Evolutionary conservation across 2,329 filamentous ascomycete species (phyloP).

Genomic region (Fusarium globosum): DNA sequence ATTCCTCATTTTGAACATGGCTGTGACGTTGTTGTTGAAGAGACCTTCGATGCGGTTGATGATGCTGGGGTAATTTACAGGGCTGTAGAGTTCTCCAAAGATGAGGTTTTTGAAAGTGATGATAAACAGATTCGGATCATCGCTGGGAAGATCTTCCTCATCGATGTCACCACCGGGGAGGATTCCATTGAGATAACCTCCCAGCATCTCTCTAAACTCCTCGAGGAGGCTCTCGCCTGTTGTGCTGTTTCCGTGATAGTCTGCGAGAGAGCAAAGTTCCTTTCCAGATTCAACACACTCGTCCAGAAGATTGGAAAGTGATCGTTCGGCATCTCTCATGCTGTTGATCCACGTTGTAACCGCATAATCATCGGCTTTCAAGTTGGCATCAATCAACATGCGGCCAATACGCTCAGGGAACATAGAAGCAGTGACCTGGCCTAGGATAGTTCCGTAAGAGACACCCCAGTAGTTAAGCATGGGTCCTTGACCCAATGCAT

Average conservation of each 20-base stretch:
- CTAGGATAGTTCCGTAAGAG: conserved; percentile 37
- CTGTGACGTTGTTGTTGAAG: neutral
- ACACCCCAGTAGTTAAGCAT: conserved; percentile 50
- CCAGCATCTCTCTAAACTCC: neutral
- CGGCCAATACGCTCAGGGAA: conserved; percentile 37
- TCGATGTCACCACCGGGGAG: neutral
- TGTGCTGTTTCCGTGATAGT: neutral
- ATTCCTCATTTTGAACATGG: neutral
- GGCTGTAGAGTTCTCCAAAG: neutral
- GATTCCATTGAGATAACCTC: neutral
- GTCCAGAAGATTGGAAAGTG: neutral
- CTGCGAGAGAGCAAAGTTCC: neutral
- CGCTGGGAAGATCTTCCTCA: neutral
- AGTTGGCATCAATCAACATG: conserved; percentile 32
- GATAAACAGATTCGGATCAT: neutral
- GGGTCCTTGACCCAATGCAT: conserved; percentile 49
- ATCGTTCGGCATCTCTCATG: neutral
- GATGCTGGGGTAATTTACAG: neutral
- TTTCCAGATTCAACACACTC: conserved; percentile 10
- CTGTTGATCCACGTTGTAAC: neutral
- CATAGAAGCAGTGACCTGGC: conserved; percentile 34
- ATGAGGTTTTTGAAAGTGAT: neutral
- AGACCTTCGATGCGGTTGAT: neutral
- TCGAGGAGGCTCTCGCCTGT: neutral
- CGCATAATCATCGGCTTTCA: conserved; percentile 24